Evolutionary conservation across 2,329 filamentous ascomycete genomes (phyloP).

Genomic region (Calonectria multiphialidica): DNA sequence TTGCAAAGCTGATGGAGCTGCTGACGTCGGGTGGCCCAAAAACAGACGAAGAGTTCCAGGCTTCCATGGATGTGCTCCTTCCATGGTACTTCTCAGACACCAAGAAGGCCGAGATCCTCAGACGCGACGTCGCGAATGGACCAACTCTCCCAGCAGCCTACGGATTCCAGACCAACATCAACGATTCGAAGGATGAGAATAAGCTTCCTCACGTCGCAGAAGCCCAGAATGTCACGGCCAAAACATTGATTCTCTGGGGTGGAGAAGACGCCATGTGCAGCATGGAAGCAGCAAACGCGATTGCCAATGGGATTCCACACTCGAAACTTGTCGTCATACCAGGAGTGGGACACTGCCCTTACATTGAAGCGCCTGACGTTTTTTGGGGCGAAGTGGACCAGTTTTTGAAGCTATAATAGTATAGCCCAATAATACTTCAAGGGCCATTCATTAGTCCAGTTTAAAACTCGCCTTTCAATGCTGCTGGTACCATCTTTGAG

Average conservation of each 20-base stretch:
- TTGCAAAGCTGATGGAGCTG: not conserved
- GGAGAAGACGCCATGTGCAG: conserved; percentile 13
- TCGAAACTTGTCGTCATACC: not conserved
- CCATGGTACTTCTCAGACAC: conserved; percentile 11
- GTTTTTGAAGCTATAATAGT: not conserved
- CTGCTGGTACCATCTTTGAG: too few species aligned
- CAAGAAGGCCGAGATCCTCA: not conserved
- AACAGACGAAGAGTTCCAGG: conserved; percentile 10
- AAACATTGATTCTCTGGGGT: conserved; percentile 15
- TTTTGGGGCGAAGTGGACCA: not conserved
- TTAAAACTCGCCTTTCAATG: too few species aligned
- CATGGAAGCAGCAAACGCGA: not conserved
- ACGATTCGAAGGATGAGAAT: conserved; percentile 3
- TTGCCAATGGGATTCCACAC: not conserved
- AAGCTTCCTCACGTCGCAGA: conserved; percentile 5
- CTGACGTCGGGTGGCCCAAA: conserved; percentile 1
- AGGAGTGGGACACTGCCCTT: conserved; percentile 1
- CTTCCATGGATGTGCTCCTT: not conserved
- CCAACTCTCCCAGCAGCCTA: not conserved
- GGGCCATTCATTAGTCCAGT: too few species aligned
- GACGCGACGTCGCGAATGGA: not conserved
- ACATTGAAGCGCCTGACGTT: not conserved
- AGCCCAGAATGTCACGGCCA: conserved; percentile 7
- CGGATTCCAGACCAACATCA: conserved; percentile 8
- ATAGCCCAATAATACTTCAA: not conserved